Percentiles rank a stretch among this genome's conserved stretches.
These are phyloP conservation scores for Orbilia ellipsospora DNA, from an alignment of 2,329 filamentous ascomycete genomes.

Conservation along the genomic window DNA sequence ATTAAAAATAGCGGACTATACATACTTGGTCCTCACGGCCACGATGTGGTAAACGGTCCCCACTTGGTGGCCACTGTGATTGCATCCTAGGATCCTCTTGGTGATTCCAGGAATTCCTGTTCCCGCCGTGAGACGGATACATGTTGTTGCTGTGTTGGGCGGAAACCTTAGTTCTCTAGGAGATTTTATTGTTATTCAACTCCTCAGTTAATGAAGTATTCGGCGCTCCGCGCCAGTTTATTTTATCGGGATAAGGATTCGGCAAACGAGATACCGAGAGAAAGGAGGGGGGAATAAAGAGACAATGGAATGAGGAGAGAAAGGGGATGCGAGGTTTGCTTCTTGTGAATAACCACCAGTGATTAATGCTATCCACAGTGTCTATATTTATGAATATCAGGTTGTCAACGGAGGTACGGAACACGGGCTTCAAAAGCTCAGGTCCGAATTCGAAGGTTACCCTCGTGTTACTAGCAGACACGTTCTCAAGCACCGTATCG, in stretches of 20 bases:
- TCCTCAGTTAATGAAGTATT: conserved; percentile 9
- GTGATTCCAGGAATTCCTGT: conserved; percentile 52
- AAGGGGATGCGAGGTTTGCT: background rate
- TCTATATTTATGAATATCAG: too few relatives aligned
- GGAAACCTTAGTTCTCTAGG: conserved; percentile 34
- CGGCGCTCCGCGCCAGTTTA: conserved; percentile 45
- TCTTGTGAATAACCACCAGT: too few relatives aligned
- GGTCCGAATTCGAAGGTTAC: too few relatives aligned
- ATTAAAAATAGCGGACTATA: background rate
- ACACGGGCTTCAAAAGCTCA: too few relatives aligned
- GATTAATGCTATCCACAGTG: too few relatives aligned
- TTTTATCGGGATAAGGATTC: too few relatives aligned
- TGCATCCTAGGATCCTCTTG: conserved; percentile 52
- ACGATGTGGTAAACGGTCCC: conserved; percentile 35
- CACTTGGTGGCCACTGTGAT: conserved; percentile 38
- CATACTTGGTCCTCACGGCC: conserved; percentile 47
- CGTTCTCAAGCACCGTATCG: too few relatives aligned
- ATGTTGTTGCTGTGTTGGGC: conserved; percentile 17
- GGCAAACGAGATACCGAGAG: too few relatives aligned
- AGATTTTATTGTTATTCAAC: conserved; percentile 4
- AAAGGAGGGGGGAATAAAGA: background rate
- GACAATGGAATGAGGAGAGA: background rate
- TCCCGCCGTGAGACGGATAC: conserved; percentile 47
- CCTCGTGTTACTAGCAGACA: too few relatives aligned
- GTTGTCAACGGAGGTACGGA: too few relatives aligned